phyloP scores from a whole-genome alignment of 1,284 basidiomycete genomes.

The Ustilago cynodontis region DNA sequence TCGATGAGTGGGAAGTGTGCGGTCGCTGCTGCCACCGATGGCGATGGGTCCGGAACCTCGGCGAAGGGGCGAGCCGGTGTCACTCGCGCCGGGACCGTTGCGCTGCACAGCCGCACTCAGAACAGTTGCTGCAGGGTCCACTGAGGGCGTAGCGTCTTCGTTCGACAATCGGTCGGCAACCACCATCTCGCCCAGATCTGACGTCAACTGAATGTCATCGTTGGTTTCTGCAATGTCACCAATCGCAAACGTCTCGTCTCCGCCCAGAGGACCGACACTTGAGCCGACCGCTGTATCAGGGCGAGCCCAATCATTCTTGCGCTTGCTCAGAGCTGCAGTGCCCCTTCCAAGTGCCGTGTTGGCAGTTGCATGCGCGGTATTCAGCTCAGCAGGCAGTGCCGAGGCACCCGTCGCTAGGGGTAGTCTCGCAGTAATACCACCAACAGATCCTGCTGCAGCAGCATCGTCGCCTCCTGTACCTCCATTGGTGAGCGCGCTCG shows the following conservation, averaged over 20 bases:
- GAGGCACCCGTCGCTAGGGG: slow-evolving; percentile 8
- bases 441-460: neutral
- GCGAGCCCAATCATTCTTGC: slow-evolving; percentile 54
- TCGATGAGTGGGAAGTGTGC: slow-evolving; percentile 20
- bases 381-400: slow-evolving; percentile 17
- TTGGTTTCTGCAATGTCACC: slow-evolving; percentile 6
- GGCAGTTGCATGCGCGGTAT: slow-evolving; percentile 13
- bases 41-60: slow-evolving; percentile 40
- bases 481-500: slow-evolving; percentile 18
- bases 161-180: slow-evolving; percentile 38
- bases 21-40: slow-evolving; percentile 28
- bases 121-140: neutral
- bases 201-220: slow-evolving; percentile 4
- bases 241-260: slow-evolving; percentile 35
- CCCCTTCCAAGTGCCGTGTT: slow-evolving; percentile 15
- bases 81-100: slow-evolving; percentile 13
- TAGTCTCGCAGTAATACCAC: neutral
- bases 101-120: slow-evolving; percentile 10
- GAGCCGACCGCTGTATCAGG: slow-evolving; percentile 53
- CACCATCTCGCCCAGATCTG: slow-evolving; percentile 36
- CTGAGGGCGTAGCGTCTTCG: slow-evolving; percentile 13
- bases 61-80: slow-evolving; percentile 33
- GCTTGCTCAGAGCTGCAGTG: slow-evolving; percentile 33
- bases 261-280: slow-evolving; percentile 34
- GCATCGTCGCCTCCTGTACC: neutral